Evolutionary conservation across 208 protist species (phyloP), one percentile per base, ranked within the genome.

Genomic region (Leishmania guyanensis): DNA sequence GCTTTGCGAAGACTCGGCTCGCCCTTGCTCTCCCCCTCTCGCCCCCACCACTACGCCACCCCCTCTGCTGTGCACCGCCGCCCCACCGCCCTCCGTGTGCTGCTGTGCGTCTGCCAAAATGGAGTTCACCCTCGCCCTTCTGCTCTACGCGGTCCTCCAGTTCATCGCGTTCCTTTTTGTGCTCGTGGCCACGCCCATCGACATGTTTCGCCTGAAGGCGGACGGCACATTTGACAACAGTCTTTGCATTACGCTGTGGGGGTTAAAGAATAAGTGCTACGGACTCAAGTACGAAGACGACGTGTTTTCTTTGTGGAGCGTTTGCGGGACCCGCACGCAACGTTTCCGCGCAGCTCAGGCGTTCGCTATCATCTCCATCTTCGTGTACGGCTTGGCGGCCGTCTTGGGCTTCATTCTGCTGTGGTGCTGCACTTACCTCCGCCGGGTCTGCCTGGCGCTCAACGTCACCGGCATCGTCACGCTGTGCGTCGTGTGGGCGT

Each of bases 141-240:
- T 36, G 36, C 0, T 91, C 50, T 94, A 92, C 83, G 78, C 81
- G 20, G 84, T 94, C 53, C 33, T 91, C 29, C 76, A 86, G 80
- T 62, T 88, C n/a, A 70, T 88, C 20, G 83, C 36, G 36, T 36
- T 36, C 36, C 36, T 36, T 1, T 36, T 36, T 36, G 36, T 36
- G 36, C 36, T 36, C 85, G 26, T 87, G 36, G 91, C 85, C 22
- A 91, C 86, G 43, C 83, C 88, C 51, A 86, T 94, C 46, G 88
- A 90, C 78, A 84, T 87, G 86, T 88, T 92, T 82, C 84, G 87
- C n/a, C 46, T 43, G 1, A 62, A 1, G 36, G 36, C 0, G 0
- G 36, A 36, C 12, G 0, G 20, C 4, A 0, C 0, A 22, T 16
- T 36, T 36, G 54, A 3, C 54, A 58, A 58, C 54, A 58, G 2